Base-by-base conservation (phyloP, 1,284 basidiomycete genomes). In the Mrakiaceae sp. region DNA sequence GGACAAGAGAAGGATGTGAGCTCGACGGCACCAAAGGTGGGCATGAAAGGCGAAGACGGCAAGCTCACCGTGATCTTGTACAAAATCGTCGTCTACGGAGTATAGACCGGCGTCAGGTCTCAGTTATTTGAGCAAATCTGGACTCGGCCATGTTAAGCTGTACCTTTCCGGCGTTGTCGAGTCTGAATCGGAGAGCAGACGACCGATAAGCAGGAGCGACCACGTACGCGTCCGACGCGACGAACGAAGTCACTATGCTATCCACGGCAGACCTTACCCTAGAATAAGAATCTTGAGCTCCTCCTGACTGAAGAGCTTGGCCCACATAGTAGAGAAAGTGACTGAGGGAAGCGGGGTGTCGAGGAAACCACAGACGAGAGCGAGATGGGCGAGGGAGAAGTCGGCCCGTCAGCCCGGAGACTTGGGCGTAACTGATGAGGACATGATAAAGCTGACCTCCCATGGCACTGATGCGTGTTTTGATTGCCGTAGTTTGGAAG, bases 101-200 rank as follows among this genome's bases (percentile, higher is more conserved):
- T 27, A 27, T 27, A 27, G 48, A 27, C 27, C 27, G 27, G 27
- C 27, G 27, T 27, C 27, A 27, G 27, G 27, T 27, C 27, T 27
- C 27, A 27, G 27, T 27, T 27, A 27, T 27, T 27, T 27, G 27
- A 27, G 56, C 43, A 47, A 11, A 53, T 43, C 44, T n/a, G n/a
- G 9, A 46, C 40, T 43, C n/a, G 7, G 14, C 39, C 0, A 44
- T 64, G 74, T 27, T 27, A 27, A 27, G 27, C 27, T 27, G 27
- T 27, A 27, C 27, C 71, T 80, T 80, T 44, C 79, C 79, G 9
- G 79, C 78, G 72, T 79, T 79, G 71, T 79, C 78, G 42, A 79
- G 73, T 57, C 64, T 64, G 64, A 42, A 4, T 27, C 14, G 5
- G 9, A 42, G 39, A n/a, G 40, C 3, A 40, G n/a, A 47, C 47